Conservation (phyloP, 208 protist species). For the Leishmania tropica region DNA sequence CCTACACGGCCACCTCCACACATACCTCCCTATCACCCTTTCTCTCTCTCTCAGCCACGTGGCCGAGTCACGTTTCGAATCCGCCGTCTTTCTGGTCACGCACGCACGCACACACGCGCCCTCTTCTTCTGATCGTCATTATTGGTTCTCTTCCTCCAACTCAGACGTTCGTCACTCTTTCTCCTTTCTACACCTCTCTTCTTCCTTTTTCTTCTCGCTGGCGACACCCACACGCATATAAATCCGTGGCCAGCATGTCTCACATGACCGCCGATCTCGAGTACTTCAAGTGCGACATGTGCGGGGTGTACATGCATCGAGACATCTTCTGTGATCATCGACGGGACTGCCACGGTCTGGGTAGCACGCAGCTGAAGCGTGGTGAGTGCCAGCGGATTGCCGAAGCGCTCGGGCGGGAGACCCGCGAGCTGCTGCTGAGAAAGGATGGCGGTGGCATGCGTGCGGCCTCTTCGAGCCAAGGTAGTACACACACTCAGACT, state of each 20-base stretch:
- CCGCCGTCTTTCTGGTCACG: background rate
- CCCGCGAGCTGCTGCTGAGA: constrained; percentile 22
- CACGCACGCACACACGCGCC: background rate
- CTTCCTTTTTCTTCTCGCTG: background rate
- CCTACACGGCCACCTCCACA: background rate
- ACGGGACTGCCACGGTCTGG: constrained; percentile 64
- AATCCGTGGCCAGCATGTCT: constrained; percentile 36
- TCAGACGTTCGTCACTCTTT: background rate
- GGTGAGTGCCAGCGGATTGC: constrained; percentile 42
- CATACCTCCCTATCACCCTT: too few relatives aligned
- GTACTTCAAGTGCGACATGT: constrained; percentile 85
- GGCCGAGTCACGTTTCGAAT: background rate
- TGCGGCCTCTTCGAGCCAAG: background rate
- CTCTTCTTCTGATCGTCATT: background rate
- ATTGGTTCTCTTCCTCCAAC: background rate
- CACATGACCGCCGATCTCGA: constrained; percentile 67
- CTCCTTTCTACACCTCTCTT: background rate
- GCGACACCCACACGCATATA: constrained; percentile 1
- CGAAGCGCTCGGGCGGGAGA: constrained; percentile 39
- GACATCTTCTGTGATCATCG: constrained; percentile 81
- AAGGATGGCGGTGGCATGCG: constrained; percentile 1
- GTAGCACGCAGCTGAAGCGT: constrained; percentile 55
- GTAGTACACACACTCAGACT: background rate
- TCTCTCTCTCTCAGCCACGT: background rate
- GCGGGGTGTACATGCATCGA: constrained; percentile 66